These are phyloP conservation scores for Fusarium proliferatum DNA, from an alignment of 2,329 filamentous ascomycete species.

Conservation along the genomic window DNA sequence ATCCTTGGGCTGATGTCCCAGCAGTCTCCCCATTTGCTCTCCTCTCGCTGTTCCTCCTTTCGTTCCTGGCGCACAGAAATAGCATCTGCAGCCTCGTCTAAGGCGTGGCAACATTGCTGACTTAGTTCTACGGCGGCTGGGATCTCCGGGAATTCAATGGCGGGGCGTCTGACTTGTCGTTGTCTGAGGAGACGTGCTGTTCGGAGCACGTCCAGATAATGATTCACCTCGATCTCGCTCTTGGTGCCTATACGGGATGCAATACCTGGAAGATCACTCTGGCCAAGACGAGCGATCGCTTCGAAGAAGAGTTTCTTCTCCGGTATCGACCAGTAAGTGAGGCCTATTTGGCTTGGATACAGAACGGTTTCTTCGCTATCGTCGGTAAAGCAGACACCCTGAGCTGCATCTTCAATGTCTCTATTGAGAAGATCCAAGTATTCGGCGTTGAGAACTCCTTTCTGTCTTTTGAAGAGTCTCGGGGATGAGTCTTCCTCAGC, in stretches of 20 bases:
- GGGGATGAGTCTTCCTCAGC: constrained; percentile 38
- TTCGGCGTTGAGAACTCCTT: constrained; percentile 54
- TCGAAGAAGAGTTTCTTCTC: constrained; percentile 81
- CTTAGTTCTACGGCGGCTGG: constrained; percentile 80
- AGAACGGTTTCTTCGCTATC: constrained; percentile 45
- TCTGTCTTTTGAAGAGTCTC: constrained; percentile 59
- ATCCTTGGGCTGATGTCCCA: constrained; percentile 71
- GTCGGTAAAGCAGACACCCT: constrained; percentile 49
- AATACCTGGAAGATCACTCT: constrained; percentile 70
- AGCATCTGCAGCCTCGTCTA: constrained; percentile 76
- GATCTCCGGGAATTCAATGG: constrained; percentile 64
- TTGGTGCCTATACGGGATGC: constrained; percentile 75
- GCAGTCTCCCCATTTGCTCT: constrained; percentile 67
- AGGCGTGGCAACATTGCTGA: constrained; percentile 68
- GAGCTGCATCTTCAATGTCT: constrained; percentile 65
- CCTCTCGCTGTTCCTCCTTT: constrained; percentile 70
- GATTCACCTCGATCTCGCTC: constrained; percentile 76
- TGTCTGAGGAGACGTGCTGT: constrained; percentile 57
- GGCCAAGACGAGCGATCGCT: constrained; percentile 72
- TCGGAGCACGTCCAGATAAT: constrained; percentile 74
- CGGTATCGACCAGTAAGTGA: constrained; percentile 72
- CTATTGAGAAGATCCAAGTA: constrained; percentile 67
- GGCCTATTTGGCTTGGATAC: constrained; percentile 70
- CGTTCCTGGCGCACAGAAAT: constrained; percentile 73
- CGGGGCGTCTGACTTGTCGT: constrained; percentile 46